Evolutionary conservation across 331 rosid species (phyloP).

Genomic region (Cydonia oblonga): DNA sequence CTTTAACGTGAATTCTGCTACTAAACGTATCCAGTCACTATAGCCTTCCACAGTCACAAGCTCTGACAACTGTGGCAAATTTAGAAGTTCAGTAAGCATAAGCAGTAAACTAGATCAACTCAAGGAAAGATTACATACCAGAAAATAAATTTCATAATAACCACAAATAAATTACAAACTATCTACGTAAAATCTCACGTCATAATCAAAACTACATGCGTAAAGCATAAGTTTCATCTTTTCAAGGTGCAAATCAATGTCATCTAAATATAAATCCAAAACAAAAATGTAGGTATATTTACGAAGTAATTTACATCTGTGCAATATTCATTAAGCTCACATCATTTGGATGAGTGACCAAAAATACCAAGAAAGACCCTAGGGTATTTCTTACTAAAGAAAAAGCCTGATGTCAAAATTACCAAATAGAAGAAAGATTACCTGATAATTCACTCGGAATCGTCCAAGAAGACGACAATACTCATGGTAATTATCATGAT

Average conservation of each 20-base stretch:
- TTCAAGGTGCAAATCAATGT: not conserved
- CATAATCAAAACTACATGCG: not conserved
- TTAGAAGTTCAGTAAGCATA: not conserved
- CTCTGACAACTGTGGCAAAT: constrained; percentile 75
- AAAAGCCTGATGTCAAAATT: not conserved
- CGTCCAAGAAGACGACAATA: constrained; percentile 99
- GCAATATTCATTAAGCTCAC: not conserved
- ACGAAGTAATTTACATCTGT: not conserved
- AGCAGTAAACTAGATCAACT: not conserved
- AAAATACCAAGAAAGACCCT: not conserved
- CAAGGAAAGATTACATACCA: not conserved
- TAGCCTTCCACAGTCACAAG: constrained; percentile 96
- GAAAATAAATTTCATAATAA: not conserved
- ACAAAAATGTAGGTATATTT: not conserved
- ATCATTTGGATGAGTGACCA: not conserved
- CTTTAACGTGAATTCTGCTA: constrained; percentile 93
- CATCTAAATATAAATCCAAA: not conserved
- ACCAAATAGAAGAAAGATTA: constrained; percentile 11
- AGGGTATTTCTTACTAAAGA: not conserved
- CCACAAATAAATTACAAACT: not conserved
- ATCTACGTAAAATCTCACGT: not conserved
- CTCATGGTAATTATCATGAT: constrained; percentile 98
- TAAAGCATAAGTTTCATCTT: not conserved
- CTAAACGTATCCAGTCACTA: constrained; percentile 96
- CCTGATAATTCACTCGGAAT: constrained; percentile 96